Evolutionary conservation across 108 stramenopile species (phyloP), one percentile per base, ranked within the genome.

Genomic region (Cyclotella cryptica): DNA sequence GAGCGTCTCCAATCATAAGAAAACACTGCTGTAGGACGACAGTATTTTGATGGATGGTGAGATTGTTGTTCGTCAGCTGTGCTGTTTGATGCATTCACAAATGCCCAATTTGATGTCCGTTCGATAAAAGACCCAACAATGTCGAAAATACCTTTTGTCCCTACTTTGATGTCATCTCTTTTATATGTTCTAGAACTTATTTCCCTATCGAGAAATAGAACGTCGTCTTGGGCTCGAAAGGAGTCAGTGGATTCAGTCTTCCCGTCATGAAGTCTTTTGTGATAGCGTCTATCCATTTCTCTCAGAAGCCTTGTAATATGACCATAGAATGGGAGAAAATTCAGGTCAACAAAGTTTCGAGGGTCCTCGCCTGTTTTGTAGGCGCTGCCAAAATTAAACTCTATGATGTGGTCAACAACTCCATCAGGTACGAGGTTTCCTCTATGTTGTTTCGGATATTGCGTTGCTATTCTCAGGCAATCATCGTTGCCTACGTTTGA

Each of bases 1-100:
- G 83, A 66, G 11, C 86, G 80, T 24, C 86, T 71, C 86, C 86
- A 87, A 62, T 87, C 86, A 51, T 87, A 87, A 10, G 66, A 63
- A 66, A 87, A 87, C 2, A 80, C 66, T 19, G 80, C 76, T 0
- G 86, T 85, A 2, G 86, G 86, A 9, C 86, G 58, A 29, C 83
- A 75, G 45, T 83, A 72, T 40, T 46, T 69, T 40, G 47, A 42
- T 39, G 74, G 54, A 53, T 74, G 73, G 30, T 63, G 72, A 28
- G 52, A 74, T 64, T 69, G 61, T 52, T 69, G 67, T 58, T 74
- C 62, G 6, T 75, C 26, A 1, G 62, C 81, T 17, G 55, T 64
- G 10, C 41, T 43, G 26, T 69, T 71, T 30, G 69, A 46, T 46
- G 44, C 69, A 51, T 63, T 74, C 24, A 67, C 59, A 52, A 75